phyloP scores from a whole-genome alignment of 176 grass and related monocot species.

The Phragmites australis region DNA sequence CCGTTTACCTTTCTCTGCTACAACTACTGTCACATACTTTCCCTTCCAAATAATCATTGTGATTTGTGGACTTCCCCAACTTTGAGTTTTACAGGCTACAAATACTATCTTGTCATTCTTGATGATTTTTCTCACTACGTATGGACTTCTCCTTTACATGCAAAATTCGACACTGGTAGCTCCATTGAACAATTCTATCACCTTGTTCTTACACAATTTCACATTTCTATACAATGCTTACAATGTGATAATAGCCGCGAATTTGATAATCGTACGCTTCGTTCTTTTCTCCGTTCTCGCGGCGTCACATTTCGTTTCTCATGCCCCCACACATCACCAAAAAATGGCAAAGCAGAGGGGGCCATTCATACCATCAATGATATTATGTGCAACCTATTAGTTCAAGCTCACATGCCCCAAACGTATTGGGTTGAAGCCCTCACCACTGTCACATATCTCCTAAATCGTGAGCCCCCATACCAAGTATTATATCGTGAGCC shows the following conservation, averaged over 20 bases:
- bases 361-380: too few species aligned
- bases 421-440: neutral
- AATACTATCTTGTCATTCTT: neutral
- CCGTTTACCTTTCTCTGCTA: fast-evolving
- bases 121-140: neutral
- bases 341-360: too few species aligned
- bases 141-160: neutral
- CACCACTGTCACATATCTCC: neutral
- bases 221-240: neutral
- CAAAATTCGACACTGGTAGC: neutral
- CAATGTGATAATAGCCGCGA: neutral
- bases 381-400: fast-evolving
- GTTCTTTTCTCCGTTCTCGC: fast-evolving
- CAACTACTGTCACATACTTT: neutral
- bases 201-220: neutral
- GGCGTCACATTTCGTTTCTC: neutral
- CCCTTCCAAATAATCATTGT: constrained; percentile 9
- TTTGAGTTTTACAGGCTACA: neutral
- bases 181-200: neutral
- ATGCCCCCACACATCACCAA: neutral
- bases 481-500: neutral
- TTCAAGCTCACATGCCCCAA: neutral
- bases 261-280: neutral
- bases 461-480: neutral
- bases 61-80: neutral